Evolutionary conservation across 768 basidiomycete species (phyloP).

Genomic region (Tephrocybe sp.): DNA sequence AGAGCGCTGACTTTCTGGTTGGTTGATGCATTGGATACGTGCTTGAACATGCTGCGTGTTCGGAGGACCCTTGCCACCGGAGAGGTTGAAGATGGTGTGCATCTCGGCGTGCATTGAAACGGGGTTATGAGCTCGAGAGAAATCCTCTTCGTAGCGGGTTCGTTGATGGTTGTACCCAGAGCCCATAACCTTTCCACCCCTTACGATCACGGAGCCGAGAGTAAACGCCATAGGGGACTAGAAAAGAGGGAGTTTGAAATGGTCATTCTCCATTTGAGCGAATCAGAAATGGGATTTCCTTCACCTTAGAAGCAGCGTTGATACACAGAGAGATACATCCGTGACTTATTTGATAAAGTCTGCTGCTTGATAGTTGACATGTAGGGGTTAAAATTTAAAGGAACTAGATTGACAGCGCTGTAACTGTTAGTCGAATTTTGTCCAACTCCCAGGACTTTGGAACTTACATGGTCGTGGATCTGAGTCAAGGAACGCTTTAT

Average conservation of each 20-base stretch:
- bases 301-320: conserved; percentile 1
- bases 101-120: conserved; percentile 56
- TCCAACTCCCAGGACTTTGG: too few relatives aligned
- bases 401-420: too few relatives aligned
- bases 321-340: conserved; percentile 2
- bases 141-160: conserved; percentile 48
- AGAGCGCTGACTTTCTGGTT: conserved; percentile 2
- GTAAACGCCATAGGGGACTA: conserved; percentile 12
- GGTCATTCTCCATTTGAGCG: neutral
- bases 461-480: too few relatives aligned
- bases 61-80: conserved; percentile 46
- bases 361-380: neutral
- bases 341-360: conserved; percentile 6
- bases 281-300: neutral
- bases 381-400: neutral
- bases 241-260: neutral
- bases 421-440: too few relatives aligned
- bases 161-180: conserved; percentile 53
- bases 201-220: conserved; percentile 28
- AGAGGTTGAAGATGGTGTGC: conserved; percentile 54
- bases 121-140: conserved; percentile 35
- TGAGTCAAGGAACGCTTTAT: too few relatives aligned
- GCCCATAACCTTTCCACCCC: conserved; percentile 54
- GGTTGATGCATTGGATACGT: conserved; percentile 7
- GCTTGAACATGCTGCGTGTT: conserved; percentile 53